phyloP scores from a whole-genome alignment of 1,284 basidiomycete genomes.

The Gastroboletus turbinatus region DNA sequence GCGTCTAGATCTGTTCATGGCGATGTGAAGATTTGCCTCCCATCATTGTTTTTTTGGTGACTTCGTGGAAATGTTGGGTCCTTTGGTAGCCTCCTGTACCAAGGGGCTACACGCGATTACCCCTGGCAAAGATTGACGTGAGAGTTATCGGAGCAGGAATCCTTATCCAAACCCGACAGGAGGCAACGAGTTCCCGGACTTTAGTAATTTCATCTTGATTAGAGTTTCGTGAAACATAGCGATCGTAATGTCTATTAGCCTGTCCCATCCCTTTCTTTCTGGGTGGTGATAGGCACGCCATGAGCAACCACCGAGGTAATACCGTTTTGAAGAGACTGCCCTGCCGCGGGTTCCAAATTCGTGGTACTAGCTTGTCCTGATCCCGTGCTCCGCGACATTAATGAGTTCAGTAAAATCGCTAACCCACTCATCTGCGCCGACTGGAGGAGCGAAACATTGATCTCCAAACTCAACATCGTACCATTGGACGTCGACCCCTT shows the following conservation, averaged over 20 bases:
- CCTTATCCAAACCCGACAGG: background rate
- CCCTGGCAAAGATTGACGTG: background rate
- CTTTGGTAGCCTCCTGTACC: background rate
- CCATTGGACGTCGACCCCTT: conserved; percentile 68
- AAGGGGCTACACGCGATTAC: background rate
- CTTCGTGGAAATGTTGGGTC: background rate
- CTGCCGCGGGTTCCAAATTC: conserved; percentile 10
- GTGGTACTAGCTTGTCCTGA: conserved; percentile 23
- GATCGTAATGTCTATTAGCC: conserved; percentile 24
- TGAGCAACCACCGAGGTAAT: conserved; percentile 5
- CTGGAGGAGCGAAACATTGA: conserved; percentile 70
- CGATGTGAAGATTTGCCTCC: background rate
- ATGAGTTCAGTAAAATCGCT: conserved; percentile 65
- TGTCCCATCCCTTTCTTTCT: conserved; percentile 25
- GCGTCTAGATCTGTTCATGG: background rate
- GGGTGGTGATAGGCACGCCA: conserved; percentile 5
- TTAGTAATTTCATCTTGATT: conserved; percentile 9
- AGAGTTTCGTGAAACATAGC: conserved; percentile 15
- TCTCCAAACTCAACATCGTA: conserved; percentile 67
- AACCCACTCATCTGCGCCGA: conserved; percentile 70
- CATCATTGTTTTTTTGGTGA: background rate
- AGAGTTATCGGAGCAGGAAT: background rate
- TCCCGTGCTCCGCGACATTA: conserved; percentile 43
- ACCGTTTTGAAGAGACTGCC: conserved; percentile 22
- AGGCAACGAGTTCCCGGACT: background rate